These are phyloP conservation scores for Hypoxylon perforatum DNA, from an alignment of 495 filamentous ascomycete genomes.

Conservation along the genomic window DNA sequence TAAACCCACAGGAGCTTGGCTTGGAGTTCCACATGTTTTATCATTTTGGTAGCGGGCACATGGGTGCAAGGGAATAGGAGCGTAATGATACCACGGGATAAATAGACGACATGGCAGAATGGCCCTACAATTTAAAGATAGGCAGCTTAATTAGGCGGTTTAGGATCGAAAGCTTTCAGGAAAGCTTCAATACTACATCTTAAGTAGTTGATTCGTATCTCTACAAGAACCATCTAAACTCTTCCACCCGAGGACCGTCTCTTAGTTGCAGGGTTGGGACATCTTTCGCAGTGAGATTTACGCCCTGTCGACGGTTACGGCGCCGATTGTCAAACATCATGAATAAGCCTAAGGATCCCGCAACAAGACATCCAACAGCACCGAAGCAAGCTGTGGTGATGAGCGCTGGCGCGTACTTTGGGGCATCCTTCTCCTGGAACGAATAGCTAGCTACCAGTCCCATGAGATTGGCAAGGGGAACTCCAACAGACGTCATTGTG, in stretches of 20 bases:
- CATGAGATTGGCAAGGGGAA: conserved; percentile 85
- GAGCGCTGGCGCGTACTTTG: conserved; percentile 79
- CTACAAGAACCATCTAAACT: conserved; percentile 79
- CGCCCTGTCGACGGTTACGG: conserved; percentile 70
- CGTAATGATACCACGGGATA: neutral
- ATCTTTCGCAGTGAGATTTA: conserved; percentile 69
- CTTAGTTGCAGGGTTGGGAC: conserved; percentile 74
- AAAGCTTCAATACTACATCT: neutral
- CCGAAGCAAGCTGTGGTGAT: conserved; percentile 80
- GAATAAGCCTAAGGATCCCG: conserved; percentile 67
- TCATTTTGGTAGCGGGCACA: neutral
- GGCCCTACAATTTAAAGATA: neutral
- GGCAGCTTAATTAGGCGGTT: neutral
- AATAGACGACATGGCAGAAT: neutral
- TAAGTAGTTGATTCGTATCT: neutral
- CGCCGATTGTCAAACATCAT: conserved; percentile 78
- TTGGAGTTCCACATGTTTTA: conserved; percentile 1
- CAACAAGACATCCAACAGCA: conserved; percentile 68
- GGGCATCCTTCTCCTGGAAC: conserved; percentile 75
- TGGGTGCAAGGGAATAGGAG: neutral
- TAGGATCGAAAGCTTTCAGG: neutral
- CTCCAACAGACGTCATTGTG: conserved; percentile 75
- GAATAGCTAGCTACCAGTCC: conserved; percentile 79
- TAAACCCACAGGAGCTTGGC: neutral
- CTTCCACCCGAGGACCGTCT: conserved; percentile 71